Evolutionary conservation across 1,139 yeast species (phyloP).

Genomic region (Diutina pseudorugosa): DNA sequence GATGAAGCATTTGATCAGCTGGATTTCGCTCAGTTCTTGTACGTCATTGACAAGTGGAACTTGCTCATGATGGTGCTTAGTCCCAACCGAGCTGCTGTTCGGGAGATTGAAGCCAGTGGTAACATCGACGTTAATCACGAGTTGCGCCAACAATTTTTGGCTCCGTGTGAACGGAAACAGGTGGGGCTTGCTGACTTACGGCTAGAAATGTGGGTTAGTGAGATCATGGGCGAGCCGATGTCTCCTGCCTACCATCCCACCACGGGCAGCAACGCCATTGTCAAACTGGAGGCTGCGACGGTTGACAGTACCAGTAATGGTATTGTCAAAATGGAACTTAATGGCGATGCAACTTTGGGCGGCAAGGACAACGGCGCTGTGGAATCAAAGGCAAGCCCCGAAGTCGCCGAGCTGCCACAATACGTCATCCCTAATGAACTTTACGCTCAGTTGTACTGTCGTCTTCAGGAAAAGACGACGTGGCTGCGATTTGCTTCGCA

Average conservation of each 20-base stretch:
- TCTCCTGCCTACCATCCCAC: not conserved
- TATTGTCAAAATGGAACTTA: not conserved
- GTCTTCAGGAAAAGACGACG: not conserved
- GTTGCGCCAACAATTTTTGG: not conserved
- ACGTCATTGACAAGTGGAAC: slow-evolving; percentile 32
- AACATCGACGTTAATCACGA: not conserved
- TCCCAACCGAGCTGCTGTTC: slow-evolving; percentile 14
- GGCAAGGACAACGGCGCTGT: not conserved
- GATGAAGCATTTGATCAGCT: slow-evolving; percentile 21
- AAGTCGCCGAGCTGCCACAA: not conserved
- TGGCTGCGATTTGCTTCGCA: slow-evolving; percentile 34
- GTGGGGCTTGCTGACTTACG: not conserved
- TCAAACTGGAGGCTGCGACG: not conserved
- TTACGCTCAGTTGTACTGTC: not conserved
- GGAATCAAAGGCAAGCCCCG: not conserved
- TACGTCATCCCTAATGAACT: not conserved
- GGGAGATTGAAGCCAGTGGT: slow-evolving; percentile 5
- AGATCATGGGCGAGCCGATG: not conserved
- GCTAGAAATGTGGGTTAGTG: not conserved
- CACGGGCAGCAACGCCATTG: not conserved
- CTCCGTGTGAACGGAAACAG: not conserved
- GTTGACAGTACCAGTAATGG: not conserved
- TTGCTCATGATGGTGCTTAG: slow-evolving; percentile 23
- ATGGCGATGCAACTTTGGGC: not conserved
- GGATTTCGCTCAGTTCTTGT: slow-evolving; percentile 24